A percentile compares a stretch with the other conserved stretches of the same genome.
Evolutionary conservation across 768 basidiomycete genomes (phyloP).

Genomic region (Arthromyces matolae): DNA sequence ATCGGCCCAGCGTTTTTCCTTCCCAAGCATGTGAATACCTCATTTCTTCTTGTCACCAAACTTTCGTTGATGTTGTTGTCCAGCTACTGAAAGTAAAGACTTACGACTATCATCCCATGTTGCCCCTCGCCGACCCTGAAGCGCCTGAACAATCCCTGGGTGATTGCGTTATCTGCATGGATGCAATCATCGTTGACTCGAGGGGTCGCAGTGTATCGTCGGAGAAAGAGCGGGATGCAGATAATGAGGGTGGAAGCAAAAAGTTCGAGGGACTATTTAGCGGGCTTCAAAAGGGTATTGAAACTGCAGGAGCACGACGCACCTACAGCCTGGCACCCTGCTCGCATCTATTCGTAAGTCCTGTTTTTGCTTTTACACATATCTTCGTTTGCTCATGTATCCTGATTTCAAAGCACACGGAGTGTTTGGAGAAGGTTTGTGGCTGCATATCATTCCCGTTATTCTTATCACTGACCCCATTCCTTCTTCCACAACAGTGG

Average conservation of each 20-base stretch:
- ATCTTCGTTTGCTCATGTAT: background rate
- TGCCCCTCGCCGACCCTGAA: slow-evolving; percentile 71
- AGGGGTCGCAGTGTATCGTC: slow-evolving; percentile 30
- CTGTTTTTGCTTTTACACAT: background rate
- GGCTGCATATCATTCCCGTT: background rate
- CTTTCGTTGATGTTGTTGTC: background rate
- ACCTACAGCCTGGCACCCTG: slow-evolving; percentile 86
- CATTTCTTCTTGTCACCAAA: background rate
- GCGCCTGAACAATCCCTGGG: slow-evolving; percentile 73
- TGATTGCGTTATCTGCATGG: slow-evolving; percentile 94
- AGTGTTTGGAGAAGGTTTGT: slow-evolving; percentile 75
- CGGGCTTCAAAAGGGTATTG: slow-evolving; percentile 43
- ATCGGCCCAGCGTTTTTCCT: slow-evolving; percentile 86
- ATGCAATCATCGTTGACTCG: slow-evolving; percentile 62
- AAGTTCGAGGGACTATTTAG: slow-evolving; percentile 36
- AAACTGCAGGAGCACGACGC: slow-evolving; percentile 47
- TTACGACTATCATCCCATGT: slow-evolving; percentile 83
- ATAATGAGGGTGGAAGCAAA: slow-evolving; percentile 24
- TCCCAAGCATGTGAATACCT: slow-evolving; percentile 52
- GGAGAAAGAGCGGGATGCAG: slow-evolving; percentile 29
- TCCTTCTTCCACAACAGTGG: slow-evolving; percentile 43
- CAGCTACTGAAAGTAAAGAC: slow-evolving; percentile 58
- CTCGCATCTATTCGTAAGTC: slow-evolving; percentile 80
- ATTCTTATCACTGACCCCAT: slow-evolving; percentile 12
- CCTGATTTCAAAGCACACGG: slow-evolving; percentile 61